Evolutionary conservation across 139 green algal species (phyloP), one percentile per base, ranked within the genome.

Genomic region (Chlamydomonas incerta): DNA sequence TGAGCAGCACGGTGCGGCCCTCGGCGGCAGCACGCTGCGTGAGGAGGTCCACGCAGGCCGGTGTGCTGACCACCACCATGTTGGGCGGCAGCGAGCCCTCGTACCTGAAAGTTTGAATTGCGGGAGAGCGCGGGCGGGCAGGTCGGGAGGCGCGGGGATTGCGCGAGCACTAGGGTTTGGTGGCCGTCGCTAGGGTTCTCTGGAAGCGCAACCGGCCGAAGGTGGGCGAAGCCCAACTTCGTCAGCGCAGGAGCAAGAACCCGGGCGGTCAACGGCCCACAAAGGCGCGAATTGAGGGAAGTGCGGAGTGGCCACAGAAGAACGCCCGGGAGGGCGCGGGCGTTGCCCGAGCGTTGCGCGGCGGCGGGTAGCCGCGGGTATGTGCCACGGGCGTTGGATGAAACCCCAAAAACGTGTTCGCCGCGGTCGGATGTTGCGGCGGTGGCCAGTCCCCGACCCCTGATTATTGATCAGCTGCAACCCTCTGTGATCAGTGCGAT

Each of bases 1-100:
- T 90, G 28, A 90, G 85, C 8, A 96, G 83, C 11, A 91, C 63
- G 33, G 94, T 74, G 34, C 73, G 65, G 11, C 80, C 60, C 24
- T 66, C 24, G 1, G 31, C 34, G 17, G n/a, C 55, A 0, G 86
- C 86, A 31, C 63, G 35, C 8, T 31, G 31, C 1, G 63, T 24
- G 28, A 81, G 60, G 5, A 35, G 18, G 1, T 87, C 62, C 4
- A 82, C 63, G 41, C 76, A 31, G 4, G 47, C 17, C 18, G 82
- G 55, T 3, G 72, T 71, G 3, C 24, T 6, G 2, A 75, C 82
- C 0, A 67, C 52, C 0, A 87, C 65, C 82, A 87, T 87, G n/a
- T 87, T 87, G 11, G 60, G 28, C 29, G 72, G 72, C 82, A 74
- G 72, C 29, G 47, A 11, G 0, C 82, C 72, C 34, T 87, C 57